Evolutionary conservation across 129 eudicot species (phyloP), one percentile per base, ranked within the genome.

Genomic region (Flaveria brownii): DNA sequence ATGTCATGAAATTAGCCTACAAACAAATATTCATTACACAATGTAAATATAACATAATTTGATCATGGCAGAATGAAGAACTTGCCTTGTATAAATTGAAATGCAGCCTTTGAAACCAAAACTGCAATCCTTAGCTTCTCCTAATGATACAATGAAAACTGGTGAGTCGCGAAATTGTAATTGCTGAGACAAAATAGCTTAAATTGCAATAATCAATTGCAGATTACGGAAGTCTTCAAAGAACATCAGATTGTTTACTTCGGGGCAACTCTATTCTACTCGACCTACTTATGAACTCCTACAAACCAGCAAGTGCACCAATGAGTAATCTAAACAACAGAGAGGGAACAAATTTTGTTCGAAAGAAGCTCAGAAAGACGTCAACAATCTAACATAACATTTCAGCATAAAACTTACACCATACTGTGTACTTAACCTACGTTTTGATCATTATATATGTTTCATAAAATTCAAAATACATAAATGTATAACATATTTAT

Each of bases 41-140:
- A 12, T 6, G 30, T 46, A 64, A 39, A 68, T 49, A 63, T 9
- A 56, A n/a, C 23, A 77, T 43, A 49, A 49, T 71, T 61, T 49
- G 55, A 49, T 61, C 49, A 22, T 47, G 68, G 14, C 2, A 68
- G 51, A 52, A 25, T 33, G 28, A 75, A 16, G 25, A 85, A 17
- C 84, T 83, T 78, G 88, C 99, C 99, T 78, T 82, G 87, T 75
- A 94, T 89, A 72, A 94, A 94, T 79, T 91, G 97, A 78, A 94
- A 89, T 77, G 99, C 99, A 60, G 99, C 99, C 75, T 89, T 91
- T 51, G 99, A 94, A 49, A 94, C 99, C 62, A 94, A 86, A 69
- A 94, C 96, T 3, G 99, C 99, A 70, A 94, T 76, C 81, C 99
- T 81, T 75, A 94, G 74, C 60, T 94, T 91, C 85, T 94, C 99